Evolutionary conservation across 2,329 filamentous ascomycete genomes (phyloP).

Genomic region (Verticillium nonalfalfae): DNA sequence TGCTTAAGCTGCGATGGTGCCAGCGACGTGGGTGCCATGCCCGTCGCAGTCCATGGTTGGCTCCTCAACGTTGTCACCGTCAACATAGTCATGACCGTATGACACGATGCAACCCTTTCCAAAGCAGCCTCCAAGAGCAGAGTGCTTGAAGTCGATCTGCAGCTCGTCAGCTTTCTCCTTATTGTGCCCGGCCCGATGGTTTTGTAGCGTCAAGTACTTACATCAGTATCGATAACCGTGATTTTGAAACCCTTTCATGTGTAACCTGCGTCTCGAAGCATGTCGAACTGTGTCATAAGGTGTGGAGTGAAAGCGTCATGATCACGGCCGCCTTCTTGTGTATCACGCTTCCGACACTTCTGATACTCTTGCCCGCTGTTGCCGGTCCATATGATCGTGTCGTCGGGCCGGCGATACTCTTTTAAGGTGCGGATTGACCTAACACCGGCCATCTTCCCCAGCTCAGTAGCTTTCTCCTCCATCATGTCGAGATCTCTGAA

Average conservation of each 20-base stretch:
- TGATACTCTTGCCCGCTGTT: slow-evolving; percentile 17
- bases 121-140: slow-evolving; percentile 58
- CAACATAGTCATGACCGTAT: slow-evolving; percentile 52
- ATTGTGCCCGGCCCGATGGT: too few species aligned
- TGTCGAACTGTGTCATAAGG: slow-evolving; percentile 50
- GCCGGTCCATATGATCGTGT: slow-evolving; percentile 38
- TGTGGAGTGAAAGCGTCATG: slow-evolving; percentile 42
- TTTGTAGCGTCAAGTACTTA: slow-evolving; percentile 23
- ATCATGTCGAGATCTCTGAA: slow-evolving; percentile 40
- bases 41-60: slow-evolving; percentile 51
- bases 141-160: slow-evolving; percentile 55
- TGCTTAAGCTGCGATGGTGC: slow-evolving; percentile 54
- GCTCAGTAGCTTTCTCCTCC: slow-evolving; percentile 31
- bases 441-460: slow-evolving; percentile 35
- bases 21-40: slow-evolving; percentile 57
- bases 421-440: slow-evolving; percentile 43
- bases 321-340: slow-evolving; percentile 10
- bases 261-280: slow-evolving; percentile 39
- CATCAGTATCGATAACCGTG: slow-evolving; percentile 47
- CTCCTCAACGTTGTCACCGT: slow-evolving; percentile 36
- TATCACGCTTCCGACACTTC: slow-evolving; percentile 22
- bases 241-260: slow-evolving; percentile 46
- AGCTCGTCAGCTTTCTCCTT: slow-evolving; percentile 8
- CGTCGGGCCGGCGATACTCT: slow-evolving; percentile 34
- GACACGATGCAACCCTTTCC: slow-evolving; percentile 51